phyloP scores from a whole-genome alignment of 805 yeast genomes.

The Cyberlindnera mycetangii region DNA sequence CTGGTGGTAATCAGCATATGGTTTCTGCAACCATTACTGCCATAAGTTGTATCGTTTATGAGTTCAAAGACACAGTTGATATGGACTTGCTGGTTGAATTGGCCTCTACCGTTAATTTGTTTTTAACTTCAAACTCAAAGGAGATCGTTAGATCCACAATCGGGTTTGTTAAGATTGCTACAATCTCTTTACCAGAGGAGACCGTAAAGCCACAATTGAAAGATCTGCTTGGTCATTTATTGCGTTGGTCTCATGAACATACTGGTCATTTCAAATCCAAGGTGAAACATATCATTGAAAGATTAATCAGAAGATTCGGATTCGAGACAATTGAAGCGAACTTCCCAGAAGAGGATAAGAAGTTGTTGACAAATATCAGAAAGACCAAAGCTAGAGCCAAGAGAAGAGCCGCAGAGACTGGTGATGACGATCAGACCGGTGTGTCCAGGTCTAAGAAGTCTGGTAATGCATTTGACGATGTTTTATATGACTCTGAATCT shows the following conservation, averaged over 20 bases:
- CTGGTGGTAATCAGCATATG: slow-evolving; percentile 93
- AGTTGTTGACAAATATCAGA: slow-evolving; percentile 78
- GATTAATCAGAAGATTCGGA: slow-evolving; percentile 89
- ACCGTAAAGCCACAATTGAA: slow-evolving; percentile 63
- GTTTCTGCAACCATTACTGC: slow-evolving; percentile 95
- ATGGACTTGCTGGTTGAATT: slow-evolving; percentile 65
- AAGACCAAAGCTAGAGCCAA: slow-evolving; percentile 83
- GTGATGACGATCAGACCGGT: slow-evolving; percentile 29
- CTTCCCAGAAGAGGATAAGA: slow-evolving; percentile 89
- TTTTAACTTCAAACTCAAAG: slow-evolving; percentile 83
- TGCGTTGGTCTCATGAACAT: slow-evolving; percentile 95
- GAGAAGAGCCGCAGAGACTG: slow-evolving; percentile 56
- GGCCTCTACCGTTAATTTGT: slow-evolving; percentile 82
- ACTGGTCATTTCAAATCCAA: slow-evolving; percentile 92
- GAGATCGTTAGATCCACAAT: slow-evolving; percentile 94
- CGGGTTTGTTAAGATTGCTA: slow-evolving; percentile 91
- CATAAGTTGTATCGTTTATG: slow-evolving; percentile 79
- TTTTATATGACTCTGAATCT: slow-evolving; percentile 67
- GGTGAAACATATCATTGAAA: slow-evolving; percentile 89
- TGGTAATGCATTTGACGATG: slow-evolving; percentile 90
- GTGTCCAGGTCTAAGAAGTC: slow-evolving; percentile 41
- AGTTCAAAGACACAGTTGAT: slow-evolving; percentile 68
- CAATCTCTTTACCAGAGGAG: slow-evolving; percentile 77
- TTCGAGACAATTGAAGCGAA: slow-evolving; percentile 73
- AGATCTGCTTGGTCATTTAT: slow-evolving; percentile 63